Conservation (phyloP, 805 yeast genomes). For the Grigorovia jiainica region DNA sequence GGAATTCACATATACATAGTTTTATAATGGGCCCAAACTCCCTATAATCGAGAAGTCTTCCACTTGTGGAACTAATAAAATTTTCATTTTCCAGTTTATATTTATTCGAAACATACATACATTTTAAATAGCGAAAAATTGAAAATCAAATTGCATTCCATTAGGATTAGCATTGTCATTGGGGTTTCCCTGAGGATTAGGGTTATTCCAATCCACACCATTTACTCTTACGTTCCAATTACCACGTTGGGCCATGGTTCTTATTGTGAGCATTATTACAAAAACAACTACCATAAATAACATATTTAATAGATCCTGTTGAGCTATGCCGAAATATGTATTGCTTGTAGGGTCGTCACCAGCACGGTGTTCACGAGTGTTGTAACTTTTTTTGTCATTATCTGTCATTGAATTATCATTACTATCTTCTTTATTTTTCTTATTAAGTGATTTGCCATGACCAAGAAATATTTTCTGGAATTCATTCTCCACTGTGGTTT, state of each 20-base stretch:
- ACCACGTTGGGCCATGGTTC: conserved; percentile 15
- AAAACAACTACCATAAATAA: conserved; percentile 13
- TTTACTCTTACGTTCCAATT: conserved; percentile 24
- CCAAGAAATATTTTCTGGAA: too few relatives aligned
- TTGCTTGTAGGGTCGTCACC: conserved; percentile 2
- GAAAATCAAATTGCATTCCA: conserved; percentile 12
- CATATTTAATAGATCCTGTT: conserved; percentile 2
- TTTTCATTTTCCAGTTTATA: not conserved
- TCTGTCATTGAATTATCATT: too few relatives aligned
- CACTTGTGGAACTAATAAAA: not conserved
- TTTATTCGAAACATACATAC: not conserved
- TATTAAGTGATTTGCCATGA: too few relatives aligned
- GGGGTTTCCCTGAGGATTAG: not conserved
- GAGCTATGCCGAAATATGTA: not conserved
- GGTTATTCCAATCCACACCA: conserved; percentile 8
- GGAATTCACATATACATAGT: too few relatives aligned
- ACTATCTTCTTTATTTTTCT: not conserved
- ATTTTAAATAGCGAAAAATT: conserved; percentile 20
- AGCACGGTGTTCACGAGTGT: conserved; percentile 6
- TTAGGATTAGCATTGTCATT: not conserved
- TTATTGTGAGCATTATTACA: conserved; percentile 6
- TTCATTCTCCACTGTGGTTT: not conserved
- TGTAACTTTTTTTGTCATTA: conserved; percentile 1
- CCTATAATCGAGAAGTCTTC: too few relatives aligned
- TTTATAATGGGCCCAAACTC: too few relatives aligned